Evolutionary conservation across 306 rosid species (phyloP).

Genomic region (Hylodesmum podocarpum): DNA sequence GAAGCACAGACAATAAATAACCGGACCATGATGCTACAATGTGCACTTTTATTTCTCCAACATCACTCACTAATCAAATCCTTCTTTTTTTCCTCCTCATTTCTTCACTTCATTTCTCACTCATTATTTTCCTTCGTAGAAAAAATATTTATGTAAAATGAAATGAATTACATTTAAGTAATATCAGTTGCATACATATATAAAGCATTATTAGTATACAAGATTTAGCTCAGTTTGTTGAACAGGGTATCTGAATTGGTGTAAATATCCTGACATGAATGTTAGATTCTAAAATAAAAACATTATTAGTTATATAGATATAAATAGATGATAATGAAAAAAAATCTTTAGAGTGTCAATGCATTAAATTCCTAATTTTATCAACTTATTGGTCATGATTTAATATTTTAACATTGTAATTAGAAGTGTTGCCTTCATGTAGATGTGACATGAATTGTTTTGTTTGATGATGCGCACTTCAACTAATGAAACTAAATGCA

Average conservation of each 20-base stretch:
- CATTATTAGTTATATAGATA: neutral
- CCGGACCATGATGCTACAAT: neutral
- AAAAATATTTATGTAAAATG: no score
- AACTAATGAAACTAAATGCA: slow-evolving; percentile 29
- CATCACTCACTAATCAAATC: no score
- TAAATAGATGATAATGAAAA: neutral
- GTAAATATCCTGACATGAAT: no score
- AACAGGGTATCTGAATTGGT: no score
- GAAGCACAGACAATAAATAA: no score
- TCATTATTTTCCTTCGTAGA: no score
- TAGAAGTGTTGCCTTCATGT: neutral
- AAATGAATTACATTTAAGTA: neutral
- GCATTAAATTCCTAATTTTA: neutral
- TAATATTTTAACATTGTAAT: neutral
- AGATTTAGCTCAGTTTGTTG: no score
- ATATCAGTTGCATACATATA: neutral
- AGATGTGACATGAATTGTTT: neutral
- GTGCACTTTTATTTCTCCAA: neutral
- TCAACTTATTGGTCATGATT: neutral
- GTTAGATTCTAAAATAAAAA: no score
- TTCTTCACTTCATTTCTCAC: neutral
- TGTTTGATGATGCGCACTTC: neutral
- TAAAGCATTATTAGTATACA: neutral
- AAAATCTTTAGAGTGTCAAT: no score
- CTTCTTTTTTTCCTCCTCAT: neutral